These are phyloP conservation scores for Monilinia laxa DNA, from an alignment of 2,329 filamentous ascomycete species.

Conservation along the genomic window DNA sequence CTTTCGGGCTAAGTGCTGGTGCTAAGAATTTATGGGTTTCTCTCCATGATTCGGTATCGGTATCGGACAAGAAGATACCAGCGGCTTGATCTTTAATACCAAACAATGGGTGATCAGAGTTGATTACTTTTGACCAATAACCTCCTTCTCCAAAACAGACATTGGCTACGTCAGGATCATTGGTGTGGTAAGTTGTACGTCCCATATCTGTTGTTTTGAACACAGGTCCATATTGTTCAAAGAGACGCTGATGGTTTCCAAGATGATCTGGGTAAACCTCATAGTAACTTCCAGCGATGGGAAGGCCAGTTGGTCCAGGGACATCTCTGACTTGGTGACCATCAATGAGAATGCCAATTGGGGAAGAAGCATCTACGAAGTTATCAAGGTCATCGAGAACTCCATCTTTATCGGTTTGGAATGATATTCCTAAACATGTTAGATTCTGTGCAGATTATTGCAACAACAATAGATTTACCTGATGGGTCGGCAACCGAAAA, in stretches of 20 bases:
- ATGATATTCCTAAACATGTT: constrained; percentile 26
- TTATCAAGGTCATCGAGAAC: constrained; percentile 28
- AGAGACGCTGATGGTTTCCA: constrained; percentile 45
- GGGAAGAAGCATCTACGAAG: constrained; percentile 22
- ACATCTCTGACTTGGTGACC: constrained; percentile 27
- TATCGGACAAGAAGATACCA: constrained; percentile 31
- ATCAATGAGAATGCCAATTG: constrained; percentile 29
- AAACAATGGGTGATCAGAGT: constrained; percentile 29
- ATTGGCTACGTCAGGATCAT: constrained; percentile 42
- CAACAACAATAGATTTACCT: constrained; percentile 16
- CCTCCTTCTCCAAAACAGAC: constrained; percentile 41
- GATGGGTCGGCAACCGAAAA: constrained; percentile 26
- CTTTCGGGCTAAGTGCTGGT: constrained; percentile 36
- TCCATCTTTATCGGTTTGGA: constrained; percentile 27
- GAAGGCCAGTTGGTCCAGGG: constrained; percentile 40
- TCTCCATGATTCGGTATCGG: constrained; percentile 27
- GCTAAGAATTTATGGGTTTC: constrained; percentile 29
- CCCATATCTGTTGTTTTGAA: constrained; percentile 44
- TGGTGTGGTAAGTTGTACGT: constrained; percentile 40
- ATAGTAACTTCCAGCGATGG: constrained; percentile 42
- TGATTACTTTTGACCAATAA: constrained; percentile 44
- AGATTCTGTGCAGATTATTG: not conserved
- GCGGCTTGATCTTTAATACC: constrained; percentile 26
- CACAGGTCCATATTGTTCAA: constrained; percentile 43
- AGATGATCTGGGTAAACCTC: constrained; percentile 46